Percentiles rank a stretch among this genome's conserved stretches.
Conservation (phyloP, 768 basidiomycete species). For the Tulasnella sp. region DNA sequence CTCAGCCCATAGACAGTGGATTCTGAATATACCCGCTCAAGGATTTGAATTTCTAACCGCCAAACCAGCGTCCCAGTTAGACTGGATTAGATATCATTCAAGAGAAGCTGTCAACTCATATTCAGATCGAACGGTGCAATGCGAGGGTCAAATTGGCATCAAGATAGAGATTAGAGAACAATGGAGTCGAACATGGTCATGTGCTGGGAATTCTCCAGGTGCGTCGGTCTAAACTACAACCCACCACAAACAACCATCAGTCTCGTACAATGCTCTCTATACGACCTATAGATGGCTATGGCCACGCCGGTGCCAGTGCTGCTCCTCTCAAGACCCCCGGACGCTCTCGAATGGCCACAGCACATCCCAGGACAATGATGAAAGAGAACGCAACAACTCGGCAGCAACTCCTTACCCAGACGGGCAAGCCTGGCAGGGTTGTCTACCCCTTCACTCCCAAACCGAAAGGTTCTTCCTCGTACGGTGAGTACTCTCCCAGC, state of each 20-base stretch:
- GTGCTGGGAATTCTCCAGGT: neutral
- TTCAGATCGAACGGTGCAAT: too few species aligned
- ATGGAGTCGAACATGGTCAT: neutral
- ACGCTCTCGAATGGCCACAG: neutral
- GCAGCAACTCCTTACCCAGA: neutral
- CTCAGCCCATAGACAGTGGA: too few species aligned
- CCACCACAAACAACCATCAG: neutral
- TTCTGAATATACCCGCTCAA: too few species aligned
- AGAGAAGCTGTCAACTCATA: too few species aligned
- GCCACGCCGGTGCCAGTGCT: neutral
- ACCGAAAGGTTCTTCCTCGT: neutral
- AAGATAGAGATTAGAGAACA: too few species aligned
- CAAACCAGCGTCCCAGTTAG: too few species aligned
- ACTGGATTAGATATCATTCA: too few species aligned
- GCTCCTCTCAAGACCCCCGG: constrained; percentile 2
- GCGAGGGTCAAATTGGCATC: too few species aligned
- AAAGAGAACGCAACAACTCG: constrained; percentile 8
- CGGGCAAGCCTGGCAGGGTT: neutral
- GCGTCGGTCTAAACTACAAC: neutral
- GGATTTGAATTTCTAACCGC: too few species aligned
- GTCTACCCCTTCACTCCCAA: constrained; percentile 10
- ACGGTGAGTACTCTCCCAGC: neutral
- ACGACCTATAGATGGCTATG: neutral
- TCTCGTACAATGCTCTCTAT: constrained; percentile 4
- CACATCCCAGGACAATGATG: constrained; percentile 6